Evolutionary conservation across 768 basidiomycete species (phyloP).

Genomic region (Daedalea quercina): DNA sequence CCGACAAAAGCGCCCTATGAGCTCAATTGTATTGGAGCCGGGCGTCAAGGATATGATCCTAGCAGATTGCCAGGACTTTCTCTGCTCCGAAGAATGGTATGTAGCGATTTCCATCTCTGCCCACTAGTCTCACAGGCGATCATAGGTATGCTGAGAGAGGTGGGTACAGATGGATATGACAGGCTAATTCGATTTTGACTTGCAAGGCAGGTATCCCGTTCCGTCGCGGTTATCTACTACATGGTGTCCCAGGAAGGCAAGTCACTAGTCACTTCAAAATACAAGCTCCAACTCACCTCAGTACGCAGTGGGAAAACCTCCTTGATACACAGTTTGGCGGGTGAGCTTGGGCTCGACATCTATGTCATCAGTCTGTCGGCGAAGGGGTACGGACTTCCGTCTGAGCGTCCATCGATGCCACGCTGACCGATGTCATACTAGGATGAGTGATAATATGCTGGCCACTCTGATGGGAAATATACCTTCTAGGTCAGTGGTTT

Average conservation of each 20-base stretch:
- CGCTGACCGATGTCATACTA: constrained; percentile 23
- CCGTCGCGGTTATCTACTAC: constrained; percentile 77
- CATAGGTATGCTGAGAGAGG: constrained; percentile 86
- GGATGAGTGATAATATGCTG: constrained; percentile 88
- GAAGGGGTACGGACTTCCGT: constrained; percentile 55
- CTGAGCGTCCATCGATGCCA: constrained; percentile 8
- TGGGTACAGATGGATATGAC: constrained; percentile 27
- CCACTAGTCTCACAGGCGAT: neutral
- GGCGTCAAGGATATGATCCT: constrained; percentile 89
- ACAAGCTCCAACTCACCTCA: constrained; percentile 13
- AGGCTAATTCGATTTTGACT: neutral
- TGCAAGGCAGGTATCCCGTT: constrained; percentile 69
- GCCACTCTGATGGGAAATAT: constrained; percentile 85
- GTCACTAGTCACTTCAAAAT: constrained; percentile 6
- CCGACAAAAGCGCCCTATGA: constrained; percentile 84
- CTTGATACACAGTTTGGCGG: constrained; percentile 77
- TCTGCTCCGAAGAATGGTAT: constrained; percentile 80
- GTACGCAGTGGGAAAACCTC: constrained; percentile 72
- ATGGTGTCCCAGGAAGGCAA: constrained; percentile 83
- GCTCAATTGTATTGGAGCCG: constrained; percentile 86
- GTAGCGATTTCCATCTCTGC: constrained; percentile 24
- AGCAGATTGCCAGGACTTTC: constrained; percentile 80
- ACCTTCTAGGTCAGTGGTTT: constrained; percentile 57
- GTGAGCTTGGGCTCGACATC: constrained; percentile 83
- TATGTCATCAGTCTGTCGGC: constrained; percentile 86